These are phyloP conservation scores for Tetraselmis chui DNA, from an alignment of 139 green algal genomes.

Conservation along the genomic window DNA sequence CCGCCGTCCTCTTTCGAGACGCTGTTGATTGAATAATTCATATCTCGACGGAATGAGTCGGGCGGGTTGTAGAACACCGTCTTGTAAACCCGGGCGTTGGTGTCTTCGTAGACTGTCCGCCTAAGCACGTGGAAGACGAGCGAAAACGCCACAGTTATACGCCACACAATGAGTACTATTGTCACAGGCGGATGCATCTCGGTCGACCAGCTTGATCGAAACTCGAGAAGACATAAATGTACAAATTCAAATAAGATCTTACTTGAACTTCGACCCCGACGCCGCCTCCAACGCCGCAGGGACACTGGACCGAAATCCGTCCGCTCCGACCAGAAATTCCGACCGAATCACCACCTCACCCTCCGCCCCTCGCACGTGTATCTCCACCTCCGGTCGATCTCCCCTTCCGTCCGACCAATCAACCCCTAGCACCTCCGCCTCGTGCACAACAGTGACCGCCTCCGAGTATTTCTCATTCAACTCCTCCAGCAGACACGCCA, in stretches of 20 bases:
- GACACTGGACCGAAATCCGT: constrained; percentile 20
- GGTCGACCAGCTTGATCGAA: too few species aligned
- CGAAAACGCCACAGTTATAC: too few species aligned
- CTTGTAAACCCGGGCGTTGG: constrained; percentile 38
- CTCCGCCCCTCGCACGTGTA: too few species aligned
- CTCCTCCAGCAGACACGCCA: constrained; percentile 28
- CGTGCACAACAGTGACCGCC: constrained; percentile 6
- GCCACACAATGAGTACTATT: too few species aligned
- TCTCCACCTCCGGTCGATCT: too few species aligned
- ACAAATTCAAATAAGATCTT: too few species aligned
- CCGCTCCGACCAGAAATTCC: constrained; percentile 30
- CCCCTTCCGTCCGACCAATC: too few species aligned
- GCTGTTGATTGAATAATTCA: constrained; percentile 35
- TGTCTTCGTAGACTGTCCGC: constrained; percentile 23
- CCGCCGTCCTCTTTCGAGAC: too few species aligned
- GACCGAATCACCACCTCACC: too few species aligned
- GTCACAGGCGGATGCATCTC: too few species aligned
- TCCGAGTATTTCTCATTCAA: constrained; percentile 23
- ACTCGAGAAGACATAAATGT: too few species aligned
- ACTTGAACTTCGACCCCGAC: constrained; percentile 12
- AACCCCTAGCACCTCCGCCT: constrained; percentile 1
- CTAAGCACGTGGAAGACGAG: too few species aligned
- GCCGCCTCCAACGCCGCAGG: constrained; percentile 16
- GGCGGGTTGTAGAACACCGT: constrained; percentile 29
- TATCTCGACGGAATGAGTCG: constrained; percentile 13